Conservation (phyloP, 1,284 basidiomycete genomes). For the Melanopsichium pennsylvanicum region DNA sequence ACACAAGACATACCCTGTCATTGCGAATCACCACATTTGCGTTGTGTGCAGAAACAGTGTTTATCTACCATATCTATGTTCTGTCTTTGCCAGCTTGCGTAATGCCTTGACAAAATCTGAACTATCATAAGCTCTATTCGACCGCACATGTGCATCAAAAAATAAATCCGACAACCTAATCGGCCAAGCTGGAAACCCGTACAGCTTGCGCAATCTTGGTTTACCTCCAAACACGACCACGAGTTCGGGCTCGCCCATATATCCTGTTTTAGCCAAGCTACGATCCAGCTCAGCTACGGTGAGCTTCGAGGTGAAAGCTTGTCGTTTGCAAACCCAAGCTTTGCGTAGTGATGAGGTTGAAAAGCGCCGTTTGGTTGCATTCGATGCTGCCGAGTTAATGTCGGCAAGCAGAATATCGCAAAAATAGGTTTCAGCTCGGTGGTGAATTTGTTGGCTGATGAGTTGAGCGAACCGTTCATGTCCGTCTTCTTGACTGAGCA, state of each 20-base stretch:
- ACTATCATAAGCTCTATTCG: not conserved
- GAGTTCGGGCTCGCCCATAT: constrained; percentile 30
- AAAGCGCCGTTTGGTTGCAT: constrained; percentile 1
- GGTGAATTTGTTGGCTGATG: constrained; percentile 1
- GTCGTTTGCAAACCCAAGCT: constrained; percentile 16
- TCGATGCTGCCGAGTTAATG: not conserved
- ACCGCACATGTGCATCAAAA: constrained; percentile 10
- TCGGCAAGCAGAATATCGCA: constrained; percentile 2
- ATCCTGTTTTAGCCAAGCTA: constrained; percentile 3
- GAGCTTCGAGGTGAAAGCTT: not conserved
- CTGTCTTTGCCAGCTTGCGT: constrained; percentile 16
- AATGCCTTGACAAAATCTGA: constrained; percentile 28
- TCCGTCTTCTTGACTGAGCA: constrained; percentile 16
- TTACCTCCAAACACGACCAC: constrained; percentile 19
- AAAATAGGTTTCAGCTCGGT: constrained; percentile 1
- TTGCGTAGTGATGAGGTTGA: constrained; percentile 21
- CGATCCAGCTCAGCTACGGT: constrained; percentile 10
- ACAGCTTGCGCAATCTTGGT: constrained; percentile 6
- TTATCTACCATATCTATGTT: constrained; percentile 33
- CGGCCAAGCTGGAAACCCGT: constrained; percentile 43
- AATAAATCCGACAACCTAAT: constrained; percentile 35
- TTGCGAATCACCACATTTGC: too few species aligned
- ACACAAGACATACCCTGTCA: too few species aligned
- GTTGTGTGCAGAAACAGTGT: too few species aligned
- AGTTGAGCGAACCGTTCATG: constrained; percentile 4